Conservation (phyloP, 106 monocot genomes). For the Apostasia ramifera region DNA sequence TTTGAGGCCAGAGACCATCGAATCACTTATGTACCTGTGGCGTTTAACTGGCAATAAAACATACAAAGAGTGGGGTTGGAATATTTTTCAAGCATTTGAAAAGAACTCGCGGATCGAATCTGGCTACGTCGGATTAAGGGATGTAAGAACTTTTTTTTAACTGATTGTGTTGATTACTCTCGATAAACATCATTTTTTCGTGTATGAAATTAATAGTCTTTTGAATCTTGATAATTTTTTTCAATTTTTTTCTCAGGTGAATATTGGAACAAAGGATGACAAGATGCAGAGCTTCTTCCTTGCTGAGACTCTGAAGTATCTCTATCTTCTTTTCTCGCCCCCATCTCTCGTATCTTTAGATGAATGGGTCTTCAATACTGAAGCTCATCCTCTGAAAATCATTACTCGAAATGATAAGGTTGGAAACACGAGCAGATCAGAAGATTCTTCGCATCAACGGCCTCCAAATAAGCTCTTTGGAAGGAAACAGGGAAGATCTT, state of each 20-base stretch:
- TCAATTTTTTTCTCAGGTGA: slow-evolving; percentile 28
- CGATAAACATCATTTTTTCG: too few relatives aligned
- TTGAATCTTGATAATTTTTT: not conserved
- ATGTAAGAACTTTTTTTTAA: slow-evolving; percentile 40
- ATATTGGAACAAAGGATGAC: slow-evolving; percentile 43
- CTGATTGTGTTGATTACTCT: too few relatives aligned
- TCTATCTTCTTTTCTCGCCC: slow-evolving; percentile 59
- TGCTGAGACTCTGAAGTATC: slow-evolving; percentile 59
- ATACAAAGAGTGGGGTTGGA: slow-evolving; percentile 96
- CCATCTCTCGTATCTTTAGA: slow-evolving; percentile 49
- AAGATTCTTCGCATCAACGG: slow-evolving; percentile 4
- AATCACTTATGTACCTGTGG: slow-evolving; percentile 79
- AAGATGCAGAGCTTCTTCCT: slow-evolving; percentile 68
- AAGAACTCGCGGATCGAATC: slow-evolving; percentile 83
- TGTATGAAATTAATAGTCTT: too few relatives aligned
- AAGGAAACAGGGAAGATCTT: slow-evolving; percentile 27
- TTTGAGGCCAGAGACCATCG: slow-evolving; percentile 85
- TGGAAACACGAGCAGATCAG: not conserved
- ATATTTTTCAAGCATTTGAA: slow-evolving; percentile 95
- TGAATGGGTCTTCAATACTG: slow-evolving; percentile 68
- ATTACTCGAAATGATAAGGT: slow-evolving; percentile 18
- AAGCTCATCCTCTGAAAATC: slow-evolving; percentile 55
- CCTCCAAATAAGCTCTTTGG: slow-evolving; percentile 20
- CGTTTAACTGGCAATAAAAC: slow-evolving; percentile 83
- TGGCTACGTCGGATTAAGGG: slow-evolving; percentile 82